phyloP scores from a whole-genome alignment of 148 eudicot species.

The Drosera capensis region DNA sequence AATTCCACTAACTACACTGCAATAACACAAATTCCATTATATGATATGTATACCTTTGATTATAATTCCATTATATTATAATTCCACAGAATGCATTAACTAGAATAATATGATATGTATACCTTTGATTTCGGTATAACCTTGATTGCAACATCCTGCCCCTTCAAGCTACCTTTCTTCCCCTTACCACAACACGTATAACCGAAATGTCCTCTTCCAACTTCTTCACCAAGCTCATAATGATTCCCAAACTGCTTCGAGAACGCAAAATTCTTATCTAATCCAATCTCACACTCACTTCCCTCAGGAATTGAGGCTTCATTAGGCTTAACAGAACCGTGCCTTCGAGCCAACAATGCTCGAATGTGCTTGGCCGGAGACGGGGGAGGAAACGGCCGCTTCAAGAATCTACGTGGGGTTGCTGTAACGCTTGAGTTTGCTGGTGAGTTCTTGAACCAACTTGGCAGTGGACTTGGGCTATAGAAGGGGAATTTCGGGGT shows the following conservation, averaged over 20 bases:
- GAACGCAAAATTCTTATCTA: slow-evolving; percentile 86
- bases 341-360: slow-evolving; percentile 73
- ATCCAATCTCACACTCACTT: slow-evolving; percentile 57
- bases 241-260: slow-evolving; percentile 41
- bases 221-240: slow-evolving; percentile 82
- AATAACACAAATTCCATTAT: no score
- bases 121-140: slow-evolving; percentile 95
- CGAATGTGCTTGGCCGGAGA: slow-evolving; percentile 92
- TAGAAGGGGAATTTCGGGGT: slow-evolving; percentile 73
- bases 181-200: slow-evolving; percentile 75
- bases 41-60: no score
- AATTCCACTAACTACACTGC: no score
- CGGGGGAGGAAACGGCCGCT: slow-evolving; percentile 86
- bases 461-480: slow-evolving; percentile 79
- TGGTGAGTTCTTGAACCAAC: slow-evolving; percentile 71
- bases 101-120: neutral
- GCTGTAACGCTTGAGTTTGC: slow-evolving; percentile 65
- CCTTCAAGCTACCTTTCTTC: slow-evolving; percentile 68
- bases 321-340: slow-evolving; percentile 79
- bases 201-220: slow-evolving; percentile 94
- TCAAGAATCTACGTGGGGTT: slow-evolving; percentile 66
- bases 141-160: slow-evolving; percentile 87
- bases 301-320: slow-evolving; percentile 89
- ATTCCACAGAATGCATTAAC: neutral
- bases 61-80: no score